Evolutionary conservation across 345 rosid species (phyloP).

Genomic region (Ceriops decandra): DNA sequence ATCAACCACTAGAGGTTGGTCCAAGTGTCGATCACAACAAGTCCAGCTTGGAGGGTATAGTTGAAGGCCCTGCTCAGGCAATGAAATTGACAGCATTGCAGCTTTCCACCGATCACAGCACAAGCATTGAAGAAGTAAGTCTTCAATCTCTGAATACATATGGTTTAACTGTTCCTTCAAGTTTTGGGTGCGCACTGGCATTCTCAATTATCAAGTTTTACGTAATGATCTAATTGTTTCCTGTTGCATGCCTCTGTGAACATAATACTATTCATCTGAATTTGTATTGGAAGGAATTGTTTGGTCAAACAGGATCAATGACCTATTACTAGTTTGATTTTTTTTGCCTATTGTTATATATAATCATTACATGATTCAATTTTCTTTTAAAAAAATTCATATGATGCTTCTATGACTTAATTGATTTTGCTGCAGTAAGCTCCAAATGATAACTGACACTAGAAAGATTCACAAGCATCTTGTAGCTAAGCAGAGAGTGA

Average conservation of each 20-base stretch:
- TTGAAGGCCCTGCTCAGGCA: slow-evolving; percentile 44
- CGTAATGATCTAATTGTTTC: slow-evolving; percentile 5
- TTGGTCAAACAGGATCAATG: background rate
- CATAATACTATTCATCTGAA: slow-evolving; percentile 1
- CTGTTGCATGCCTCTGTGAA: background rate
- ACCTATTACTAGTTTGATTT: background rate
- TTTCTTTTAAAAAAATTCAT: background rate
- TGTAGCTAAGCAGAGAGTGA: slow-evolving; percentile 7
- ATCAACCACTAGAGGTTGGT: slow-evolving; percentile 47
- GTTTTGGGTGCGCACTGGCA: background rate
- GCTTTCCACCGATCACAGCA: slow-evolving; percentile 93
- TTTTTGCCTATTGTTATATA: background rate
- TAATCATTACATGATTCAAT: slow-evolving; percentile 3
- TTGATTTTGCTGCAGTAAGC: background rate
- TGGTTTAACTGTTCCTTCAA: slow-evolving; percentile 7
- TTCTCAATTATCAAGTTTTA: background rate
- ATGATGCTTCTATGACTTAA: background rate
- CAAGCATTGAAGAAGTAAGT: slow-evolving; percentile 92
- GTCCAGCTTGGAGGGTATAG: slow-evolving; percentile 41
- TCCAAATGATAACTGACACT: background rate
- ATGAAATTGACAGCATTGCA: slow-evolving; percentile 72
- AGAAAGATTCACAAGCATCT: background rate
- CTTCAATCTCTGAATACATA: slow-evolving; percentile 2
- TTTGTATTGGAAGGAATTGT: background rate
- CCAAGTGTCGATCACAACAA: slow-evolving; percentile 32